phyloP scores from a whole-genome alignment of 106 monocot genomes.

The Apostasia ramifera region DNA sequence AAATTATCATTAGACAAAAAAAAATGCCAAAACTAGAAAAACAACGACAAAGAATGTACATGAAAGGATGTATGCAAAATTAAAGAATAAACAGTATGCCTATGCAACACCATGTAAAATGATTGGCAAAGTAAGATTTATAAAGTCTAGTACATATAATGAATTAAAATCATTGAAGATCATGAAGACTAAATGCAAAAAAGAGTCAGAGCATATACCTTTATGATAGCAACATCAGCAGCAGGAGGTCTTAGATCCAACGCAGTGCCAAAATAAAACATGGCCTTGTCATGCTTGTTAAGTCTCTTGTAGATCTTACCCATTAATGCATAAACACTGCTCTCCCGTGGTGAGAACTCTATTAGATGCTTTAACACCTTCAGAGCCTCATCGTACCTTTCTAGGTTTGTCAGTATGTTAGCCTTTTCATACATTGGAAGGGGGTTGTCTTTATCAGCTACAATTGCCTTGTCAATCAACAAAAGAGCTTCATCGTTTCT shows the following conservation, averaged over 20 bases:
- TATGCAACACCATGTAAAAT: neutral
- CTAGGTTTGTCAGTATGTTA: constrained; percentile 58
- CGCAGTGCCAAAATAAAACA: constrained; percentile 91
- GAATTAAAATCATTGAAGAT: neutral
- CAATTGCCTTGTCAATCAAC: constrained; percentile 74
- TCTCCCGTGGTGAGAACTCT: constrained; percentile 69
- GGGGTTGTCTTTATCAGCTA: constrained; percentile 80
- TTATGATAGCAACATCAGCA: constrained; percentile 69
- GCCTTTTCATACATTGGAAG: constrained; percentile 91
- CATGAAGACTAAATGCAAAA: neutral
- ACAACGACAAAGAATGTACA: neutral
- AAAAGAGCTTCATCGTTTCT: constrained; percentile 72
- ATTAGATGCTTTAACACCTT: constrained; percentile 62
- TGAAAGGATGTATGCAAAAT: neutral
- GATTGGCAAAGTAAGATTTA: neutral
- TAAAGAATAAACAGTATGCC: neutral
- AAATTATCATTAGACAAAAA: too few relatives aligned
- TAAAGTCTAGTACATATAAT: neutral
- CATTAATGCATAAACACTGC: constrained; percentile 85
- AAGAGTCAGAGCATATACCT: constrained; percentile 33
- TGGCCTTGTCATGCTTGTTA: constrained; percentile 80
- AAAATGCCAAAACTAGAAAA: too few relatives aligned
- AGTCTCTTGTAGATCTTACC: constrained; percentile 83
- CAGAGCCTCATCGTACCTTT: constrained; percentile 78
- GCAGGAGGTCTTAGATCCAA: constrained; percentile 89